Base-by-base conservation (phyloP, 2,329 filamentous ascomycete species). In the Pleoardoris graminearum region DNA sequence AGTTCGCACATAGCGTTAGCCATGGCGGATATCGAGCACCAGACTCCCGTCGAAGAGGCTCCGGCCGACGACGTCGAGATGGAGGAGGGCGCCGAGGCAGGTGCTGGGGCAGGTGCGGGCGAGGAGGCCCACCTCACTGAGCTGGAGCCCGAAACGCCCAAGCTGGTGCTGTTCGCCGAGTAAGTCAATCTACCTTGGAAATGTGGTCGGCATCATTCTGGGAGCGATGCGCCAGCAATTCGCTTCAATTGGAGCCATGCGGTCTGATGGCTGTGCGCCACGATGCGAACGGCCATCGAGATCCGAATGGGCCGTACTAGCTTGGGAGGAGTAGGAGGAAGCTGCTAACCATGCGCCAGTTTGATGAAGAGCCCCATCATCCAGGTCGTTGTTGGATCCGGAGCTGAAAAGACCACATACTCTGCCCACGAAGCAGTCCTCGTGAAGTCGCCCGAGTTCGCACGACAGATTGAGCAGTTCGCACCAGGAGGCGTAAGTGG, bases 381-480 rank as follows among this genome's bases (percentile, higher is more conserved):
- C 39, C 73, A 80, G 54, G 65, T 81, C 2, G 43, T 74, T 4
- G 72, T 78, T 30, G 77, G 77, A 53, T 74, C 75, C 42, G 85
- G 80, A 50, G 83, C 85, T 4, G 71, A 76, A 1, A 79, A 83
- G 63, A 85, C 84, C 8, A 79, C 85, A 27, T 81, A 97, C 53
- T 86, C 85, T 21, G 90, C 90, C 6, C 92, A 97, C 72, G 88
- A 96, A 75, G 86, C 80, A 3, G 81, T 97, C 22, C 80, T 97
- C 30, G 68, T 77, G 10, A 82, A 86, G 69, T 93, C 90, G 37
- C 89, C 91, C 0, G 91, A 82, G 72, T 90, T 97, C 68, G 78
- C 79, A 10, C 81, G 85, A 19, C 78, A 82, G 6, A 85, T 86
- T 67, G 78, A 80, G 10, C 74, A 81, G 44, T 88, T 91, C 66